Base-by-base conservation (phyloP, 352 stramenopile genomes). In the Phytophthora agathidicida region DNA sequence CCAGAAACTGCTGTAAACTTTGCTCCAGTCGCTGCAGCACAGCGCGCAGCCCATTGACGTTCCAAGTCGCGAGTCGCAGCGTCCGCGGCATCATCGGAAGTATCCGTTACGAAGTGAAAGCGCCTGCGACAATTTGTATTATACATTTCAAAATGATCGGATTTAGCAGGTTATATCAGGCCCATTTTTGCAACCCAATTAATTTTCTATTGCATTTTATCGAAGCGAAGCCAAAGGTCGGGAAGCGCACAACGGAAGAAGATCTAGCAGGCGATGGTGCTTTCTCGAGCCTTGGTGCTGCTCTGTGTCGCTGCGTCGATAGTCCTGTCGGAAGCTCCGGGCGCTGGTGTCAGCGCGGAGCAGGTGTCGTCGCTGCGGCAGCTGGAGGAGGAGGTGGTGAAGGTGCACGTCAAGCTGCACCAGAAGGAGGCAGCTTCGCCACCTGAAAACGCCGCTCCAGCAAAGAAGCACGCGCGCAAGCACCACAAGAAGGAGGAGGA, bases 1-100 rank as follows among this genome's bases (percentile, higher is more conserved):
- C 55, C 23, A 95, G 58, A 37, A 95, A 75, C 44, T 80, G 52
- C 33, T 53, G 50, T 7, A 91, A 41, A 43, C 37, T 83, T 47
- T 75, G 71, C 35, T 77, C 72, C 17, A 83, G 60, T 9, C 83
- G 77, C 57, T 86, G 77, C 44, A 95, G 65, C 35, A 90, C 77
- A 3, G 86, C 83, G 49, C 84, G 82, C 63, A 95, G 69, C 17
- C 86, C 86, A 65, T 95, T 95, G 48, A 95, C 71, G 63, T 95
- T 95, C 86, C 86, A 95, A n/a, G 83, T 91, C 68, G 92, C 39
- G 51, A 93, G 54, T 42, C 72, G 75, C 30, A 89, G 43, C 31
- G 37, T 26, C n/a, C 55, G 64, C 32, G 55, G 38, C 46, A 63
- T 60, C 17, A 41, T 71, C 17, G n/a, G n/a, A n/a, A n/a, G n/a